phyloP scores from a whole-genome alignment of 2,329 filamentous ascomycete species.

The Tolypocladium guangdongense region DNA sequence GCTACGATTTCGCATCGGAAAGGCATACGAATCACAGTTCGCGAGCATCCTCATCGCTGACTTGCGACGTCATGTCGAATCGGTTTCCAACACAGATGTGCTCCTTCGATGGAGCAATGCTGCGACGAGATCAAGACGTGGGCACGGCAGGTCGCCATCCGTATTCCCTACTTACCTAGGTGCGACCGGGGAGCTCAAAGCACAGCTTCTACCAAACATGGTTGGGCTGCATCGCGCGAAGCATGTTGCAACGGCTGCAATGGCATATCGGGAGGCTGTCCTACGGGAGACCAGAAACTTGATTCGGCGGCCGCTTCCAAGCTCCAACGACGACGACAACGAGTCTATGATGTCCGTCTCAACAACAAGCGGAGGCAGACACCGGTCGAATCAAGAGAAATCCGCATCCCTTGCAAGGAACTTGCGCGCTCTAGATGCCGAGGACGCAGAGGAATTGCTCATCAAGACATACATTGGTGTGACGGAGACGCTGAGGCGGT shows the following conservation, averaged over 20 bases:
- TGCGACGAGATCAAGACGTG: conserved; percentile 59
- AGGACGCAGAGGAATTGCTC: conserved; percentile 76
- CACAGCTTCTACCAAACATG: conserved; percentile 59
- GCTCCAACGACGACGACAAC: conserved; percentile 87
- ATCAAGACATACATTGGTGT: conserved; percentile 76
- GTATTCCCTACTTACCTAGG: conserved; percentile 69
- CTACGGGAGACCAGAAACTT: conserved; percentile 77
- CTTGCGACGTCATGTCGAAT: conserved; percentile 67
- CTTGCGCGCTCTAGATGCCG: conserved; percentile 68
- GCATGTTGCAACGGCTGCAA: conserved; percentile 70
- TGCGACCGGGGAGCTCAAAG: conserved; percentile 58
- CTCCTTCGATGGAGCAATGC: conserved; percentile 76
- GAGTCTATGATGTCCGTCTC: conserved; percentile 82
- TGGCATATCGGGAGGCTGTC: conserved; percentile 72
- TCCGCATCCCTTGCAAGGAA: conserved; percentile 82
- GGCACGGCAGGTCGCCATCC: conserved; percentile 54
- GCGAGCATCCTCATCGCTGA: conserved; percentile 68
- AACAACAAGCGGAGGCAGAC: conserved; percentile 57
- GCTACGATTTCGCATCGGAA: conserved; percentile 72
- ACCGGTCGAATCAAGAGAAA: conserved; percentile 74
- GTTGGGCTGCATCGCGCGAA: conserved; percentile 72
- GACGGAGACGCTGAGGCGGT: conserved; percentile 72
- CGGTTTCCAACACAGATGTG: conserved; percentile 60
- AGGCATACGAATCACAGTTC: conserved; percentile 75
- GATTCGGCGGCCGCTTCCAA: conserved; percentile 76